Conservation (phyloP, 2,329 filamentous ascomycete genomes). For the Trichoderma sp. region DNA sequence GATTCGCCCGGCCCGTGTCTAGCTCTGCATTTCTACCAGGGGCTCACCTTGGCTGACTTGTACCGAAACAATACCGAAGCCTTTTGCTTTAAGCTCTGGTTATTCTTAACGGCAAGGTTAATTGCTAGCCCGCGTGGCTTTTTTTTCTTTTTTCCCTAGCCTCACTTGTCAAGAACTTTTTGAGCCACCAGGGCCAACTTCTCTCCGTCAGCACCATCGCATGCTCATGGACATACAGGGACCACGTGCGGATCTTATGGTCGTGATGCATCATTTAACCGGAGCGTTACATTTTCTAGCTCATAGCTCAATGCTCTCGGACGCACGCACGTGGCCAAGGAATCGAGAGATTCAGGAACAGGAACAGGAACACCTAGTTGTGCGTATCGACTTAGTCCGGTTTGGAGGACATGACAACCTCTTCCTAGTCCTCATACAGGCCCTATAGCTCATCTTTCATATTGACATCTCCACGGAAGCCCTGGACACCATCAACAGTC, state of each 20-base stretch:
- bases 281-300: background rate
- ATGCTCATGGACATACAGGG: background rate
- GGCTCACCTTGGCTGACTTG: background rate
- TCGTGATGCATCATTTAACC: background rate
- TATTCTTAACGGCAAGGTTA: slow-evolving; percentile 14
- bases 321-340: background rate
- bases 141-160: background rate
- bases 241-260: background rate
- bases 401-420: background rate
- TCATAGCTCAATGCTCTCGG: background rate
- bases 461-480: background rate
- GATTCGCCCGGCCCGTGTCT: slow-evolving; percentile 11
- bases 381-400: background rate
- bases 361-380: background rate
- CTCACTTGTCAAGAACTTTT: background rate
- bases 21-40: background rate
- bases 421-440: background rate
- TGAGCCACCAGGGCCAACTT: background rate
- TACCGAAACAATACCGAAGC: background rate
- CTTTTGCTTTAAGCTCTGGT: background rate
- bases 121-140: background rate
- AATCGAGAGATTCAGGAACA: background rate
- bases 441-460: background rate
- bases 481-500: slow-evolving; percentile 28
- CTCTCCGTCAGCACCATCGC: background rate